Percentiles rank a stretch among this genome's conserved stretches.
These are phyloP conservation scores for Rusavskia elegans DNA, from an alignment of 495 filamentous ascomycete genomes.

Conservation along the genomic window DNA sequence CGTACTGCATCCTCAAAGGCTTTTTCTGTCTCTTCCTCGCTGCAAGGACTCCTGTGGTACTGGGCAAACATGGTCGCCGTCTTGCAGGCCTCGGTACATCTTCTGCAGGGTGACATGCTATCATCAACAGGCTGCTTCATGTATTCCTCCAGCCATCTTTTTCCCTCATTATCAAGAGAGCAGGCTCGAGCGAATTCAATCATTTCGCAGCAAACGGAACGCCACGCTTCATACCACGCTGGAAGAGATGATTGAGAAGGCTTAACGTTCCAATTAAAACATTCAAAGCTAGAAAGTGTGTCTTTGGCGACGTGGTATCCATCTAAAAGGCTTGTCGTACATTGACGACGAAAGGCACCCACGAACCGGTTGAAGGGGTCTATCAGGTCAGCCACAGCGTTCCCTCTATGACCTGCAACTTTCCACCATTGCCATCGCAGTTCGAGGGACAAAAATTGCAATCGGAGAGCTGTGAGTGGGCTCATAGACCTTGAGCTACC, in stretches of 20 bases:
- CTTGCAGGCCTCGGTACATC: slow-evolving; percentile 4
- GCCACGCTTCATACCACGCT: background rate
- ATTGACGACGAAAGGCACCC: slow-evolving; percentile 27
- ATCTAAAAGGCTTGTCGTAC: slow-evolving; percentile 4
- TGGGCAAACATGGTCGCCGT: slow-evolving; percentile 2
- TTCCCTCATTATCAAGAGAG: slow-evolving; percentile 26
- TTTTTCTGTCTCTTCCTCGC: background rate
- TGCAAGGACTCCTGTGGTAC: background rate
- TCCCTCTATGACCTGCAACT: slow-evolving; percentile 48
- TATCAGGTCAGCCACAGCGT: slow-evolving; percentile 52
- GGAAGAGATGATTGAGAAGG: background rate
- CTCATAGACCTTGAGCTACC: slow-evolving; percentile 36
- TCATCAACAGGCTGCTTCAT: slow-evolving; percentile 7
- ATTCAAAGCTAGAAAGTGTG: background rate
- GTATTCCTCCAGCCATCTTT: slow-evolving; percentile 30
- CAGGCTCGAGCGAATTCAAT: slow-evolving; percentile 27
- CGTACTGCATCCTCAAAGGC: slow-evolving; percentile 28
- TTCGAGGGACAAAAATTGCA: slow-evolving; percentile 55
- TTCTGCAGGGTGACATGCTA: slow-evolving; percentile 2
- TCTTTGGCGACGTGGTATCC: slow-evolving; percentile 15
- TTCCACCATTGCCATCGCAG: slow-evolving; percentile 56
- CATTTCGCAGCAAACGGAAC: slow-evolving; percentile 16
- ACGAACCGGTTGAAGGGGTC: slow-evolving; percentile 54
- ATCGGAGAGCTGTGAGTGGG: slow-evolving; percentile 39
- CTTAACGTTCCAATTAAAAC: no score